Evolutionary conservation across 352 stramenopile species (phyloP).

Genomic region (Globisporangium middletonii): DNA sequence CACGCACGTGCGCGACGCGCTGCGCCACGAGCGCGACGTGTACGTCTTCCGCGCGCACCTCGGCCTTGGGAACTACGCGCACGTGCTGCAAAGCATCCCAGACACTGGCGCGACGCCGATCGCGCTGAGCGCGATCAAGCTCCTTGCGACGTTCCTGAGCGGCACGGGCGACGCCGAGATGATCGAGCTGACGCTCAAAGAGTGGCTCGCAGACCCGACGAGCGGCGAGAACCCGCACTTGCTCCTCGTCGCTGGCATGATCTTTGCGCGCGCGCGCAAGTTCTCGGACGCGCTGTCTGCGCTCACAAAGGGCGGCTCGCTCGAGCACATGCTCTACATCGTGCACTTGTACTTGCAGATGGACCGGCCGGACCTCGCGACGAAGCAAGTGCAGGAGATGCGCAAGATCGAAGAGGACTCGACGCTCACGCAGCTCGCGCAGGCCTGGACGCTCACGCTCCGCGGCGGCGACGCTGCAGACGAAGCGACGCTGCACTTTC

Average conservation of each 20-base stretch:
- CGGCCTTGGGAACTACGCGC: conserved; percentile 84
- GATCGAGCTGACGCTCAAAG: conserved; percentile 86
- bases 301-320: conserved; percentile 84
- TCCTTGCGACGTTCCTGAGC: conserved; percentile 82
- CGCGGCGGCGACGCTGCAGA: conserved; percentile 78
- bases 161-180: conserved; percentile 78
- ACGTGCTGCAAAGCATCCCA: conserved; percentile 85
- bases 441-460: conserved; percentile 85
- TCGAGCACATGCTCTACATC: conserved; percentile 92
- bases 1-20: conserved; percentile 71
- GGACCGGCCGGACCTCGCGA: conserved; percentile 91
- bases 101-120: conserved; percentile 61
- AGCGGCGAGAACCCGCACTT: conserved; percentile 87
- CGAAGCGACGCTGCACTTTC: conserved; percentile 91
- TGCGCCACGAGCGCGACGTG: conserved; percentile 92
- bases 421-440: conserved; percentile 92
- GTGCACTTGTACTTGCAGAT: conserved; percentile 90
- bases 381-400: conserved; percentile 87
- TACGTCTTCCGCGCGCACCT: conserved; percentile 92
- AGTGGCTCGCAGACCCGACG: conserved; percentile 82
- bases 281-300: conserved; percentile 92
- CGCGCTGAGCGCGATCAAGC: conserved; percentile 77
- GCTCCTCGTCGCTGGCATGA: conserved; percentile 91
- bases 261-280: conserved; percentile 91
- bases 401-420: conserved; percentile 94